Conservation (phyloP, 1,139 yeast genomes). For the Kurtzmaniella natalensis region DNA sequence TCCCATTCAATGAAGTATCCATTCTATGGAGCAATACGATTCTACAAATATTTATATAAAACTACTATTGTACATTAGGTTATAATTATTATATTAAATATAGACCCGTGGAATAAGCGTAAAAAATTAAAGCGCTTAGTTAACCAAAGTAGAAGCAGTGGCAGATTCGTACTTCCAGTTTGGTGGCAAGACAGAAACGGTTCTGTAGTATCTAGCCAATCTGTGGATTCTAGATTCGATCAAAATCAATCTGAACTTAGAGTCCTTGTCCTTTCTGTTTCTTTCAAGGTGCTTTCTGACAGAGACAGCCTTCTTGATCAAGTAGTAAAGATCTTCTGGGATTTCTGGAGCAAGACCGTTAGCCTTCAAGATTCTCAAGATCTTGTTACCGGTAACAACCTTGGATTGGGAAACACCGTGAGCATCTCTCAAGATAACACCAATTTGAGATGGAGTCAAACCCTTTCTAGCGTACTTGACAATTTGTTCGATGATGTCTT, state of each 20-base stretch:
- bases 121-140: slow-evolving; percentile 46
- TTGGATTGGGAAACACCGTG: slow-evolving; percentile 99
- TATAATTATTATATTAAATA: slow-evolving; percentile 2
- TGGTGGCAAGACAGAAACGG: slow-evolving; percentile 98
- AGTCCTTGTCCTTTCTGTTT: slow-evolving; percentile 99
- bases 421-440: slow-evolving; percentile 99
- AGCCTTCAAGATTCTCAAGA: slow-evolving; percentile 97
- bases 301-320: slow-evolving; percentile 98
- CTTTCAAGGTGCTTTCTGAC: slow-evolving; percentile 99
- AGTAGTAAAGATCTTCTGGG: slow-evolving; percentile 99
- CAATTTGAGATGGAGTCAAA: slow-evolving; percentile 98
- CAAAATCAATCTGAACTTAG: slow-evolving; percentile 99
- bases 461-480: slow-evolving; percentile 99
- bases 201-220: slow-evolving; percentile 99
- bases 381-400: slow-evolving; percentile 99
- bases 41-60: too few species aligned
- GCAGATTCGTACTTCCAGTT: slow-evolving; percentile 99
- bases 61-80: slow-evolving; percentile 3
- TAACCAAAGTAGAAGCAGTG: slow-evolving; percentile 99
- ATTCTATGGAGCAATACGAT: too few species aligned
- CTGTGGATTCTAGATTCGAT: slow-evolving; percentile 99
- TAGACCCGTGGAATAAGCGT: slow-evolving; percentile 1
- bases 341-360: slow-evolving; percentile 99
- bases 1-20: too few species aligned
- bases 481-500: slow-evolving; percentile 96